Evolutionary conservation across 108 stramenopile species (phyloP).

Genomic region (Parietichytrium sp.): DNA sequence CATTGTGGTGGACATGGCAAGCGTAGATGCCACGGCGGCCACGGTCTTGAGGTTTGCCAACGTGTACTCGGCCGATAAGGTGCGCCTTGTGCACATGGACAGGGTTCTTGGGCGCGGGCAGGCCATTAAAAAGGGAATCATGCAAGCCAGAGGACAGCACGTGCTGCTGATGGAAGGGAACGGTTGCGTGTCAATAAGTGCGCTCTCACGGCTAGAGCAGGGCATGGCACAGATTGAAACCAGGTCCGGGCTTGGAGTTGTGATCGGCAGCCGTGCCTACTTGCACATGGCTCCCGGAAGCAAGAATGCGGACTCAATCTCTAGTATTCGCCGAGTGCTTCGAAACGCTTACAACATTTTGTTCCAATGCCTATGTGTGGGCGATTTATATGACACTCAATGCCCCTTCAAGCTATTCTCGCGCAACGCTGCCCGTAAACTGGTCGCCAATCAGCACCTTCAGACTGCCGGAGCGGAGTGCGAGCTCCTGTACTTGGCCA

Average conservation of each 20-base stretch:
- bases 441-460: not conserved
- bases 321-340: not conserved
- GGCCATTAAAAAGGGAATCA: constrained; percentile 53
- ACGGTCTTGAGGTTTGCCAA: constrained; percentile 36
- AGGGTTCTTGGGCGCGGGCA: constrained; percentile 54
- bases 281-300: constrained; percentile 36
- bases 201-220: constrained; percentile 47
- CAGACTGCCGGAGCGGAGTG: not conserved
- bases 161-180: constrained; percentile 61
- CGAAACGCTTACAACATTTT: not conserved
- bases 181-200: constrained; percentile 53
- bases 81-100: constrained; percentile 45
- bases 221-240: constrained; percentile 33
- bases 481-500: not conserved
- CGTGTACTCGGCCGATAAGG: constrained; percentile 45
- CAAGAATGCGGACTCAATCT: too few relatives aligned
- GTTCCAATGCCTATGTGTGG: not conserved
- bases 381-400: constrained; percentile 8
- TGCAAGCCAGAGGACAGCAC: constrained; percentile 52
- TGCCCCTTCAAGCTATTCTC: constrained; percentile 23
- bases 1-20: constrained; percentile 61
- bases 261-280: constrained; percentile 57
- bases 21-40: constrained; percentile 46
- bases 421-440: not conserved
- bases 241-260: constrained; percentile 44